phyloP scores from a whole-genome alignment of 164 flowering plant genomes.

The Chimonanthus salicifolius region DNA sequence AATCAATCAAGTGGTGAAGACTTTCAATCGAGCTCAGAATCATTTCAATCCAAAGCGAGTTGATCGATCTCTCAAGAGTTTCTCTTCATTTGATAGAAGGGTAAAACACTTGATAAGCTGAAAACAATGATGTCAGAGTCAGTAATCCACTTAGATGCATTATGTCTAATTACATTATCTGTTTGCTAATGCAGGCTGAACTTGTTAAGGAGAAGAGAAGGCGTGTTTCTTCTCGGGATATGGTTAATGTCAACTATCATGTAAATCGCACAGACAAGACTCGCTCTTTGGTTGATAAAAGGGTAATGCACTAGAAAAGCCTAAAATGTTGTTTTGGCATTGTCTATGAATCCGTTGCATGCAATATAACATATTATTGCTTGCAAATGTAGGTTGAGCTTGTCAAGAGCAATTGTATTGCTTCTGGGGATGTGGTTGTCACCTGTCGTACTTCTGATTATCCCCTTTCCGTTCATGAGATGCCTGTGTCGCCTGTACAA shows the following conservation, averaged over 20 bases:
- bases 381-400: conserved; percentile 27
- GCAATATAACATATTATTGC: neutral
- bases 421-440: conserved; percentile 13
- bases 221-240: conserved; percentile 13
- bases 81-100: conserved; percentile 20
- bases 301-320: conserved; percentile 14
- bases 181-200: conserved; percentile 28
- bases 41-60: conserved; percentile 29
- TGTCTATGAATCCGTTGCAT: neutral
- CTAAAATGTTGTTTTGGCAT: neutral
- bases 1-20: too few species aligned
- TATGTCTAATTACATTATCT: neutral
- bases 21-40: conserved; percentile 20
- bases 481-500: conserved; percentile 9
- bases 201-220: conserved; percentile 4
- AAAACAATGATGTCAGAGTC: neutral
- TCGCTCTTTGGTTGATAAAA: conserved; percentile 17
- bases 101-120: conserved; percentile 10
- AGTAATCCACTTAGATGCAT: neutral
- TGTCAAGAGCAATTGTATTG: conserved; percentile 7
- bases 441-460: conserved; percentile 13
- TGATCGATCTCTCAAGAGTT: conserved; percentile 20
- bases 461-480: conserved; percentile 4
- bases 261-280: conserved; percentile 20
- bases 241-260: conserved; percentile 12